Conservation (phyloP, 495 filamentous ascomycete genomes). For the Aspergillus bridgeri region DNA sequence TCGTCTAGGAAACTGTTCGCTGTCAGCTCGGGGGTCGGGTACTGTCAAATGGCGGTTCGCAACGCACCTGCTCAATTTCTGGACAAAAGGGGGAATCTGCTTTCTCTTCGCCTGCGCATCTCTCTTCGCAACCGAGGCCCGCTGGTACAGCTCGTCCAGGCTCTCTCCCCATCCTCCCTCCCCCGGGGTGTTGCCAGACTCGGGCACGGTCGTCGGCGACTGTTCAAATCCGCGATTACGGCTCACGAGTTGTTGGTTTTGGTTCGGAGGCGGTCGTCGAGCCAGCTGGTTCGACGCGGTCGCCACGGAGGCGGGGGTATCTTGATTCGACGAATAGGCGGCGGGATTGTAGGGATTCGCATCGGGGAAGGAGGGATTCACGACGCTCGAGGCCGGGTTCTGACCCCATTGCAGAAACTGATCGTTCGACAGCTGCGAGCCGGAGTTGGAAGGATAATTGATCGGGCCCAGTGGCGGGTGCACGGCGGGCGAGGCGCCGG, state of each 20-base stretch:
- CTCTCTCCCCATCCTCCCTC: conserved; percentile 59
- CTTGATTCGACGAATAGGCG: conserved; percentile 34
- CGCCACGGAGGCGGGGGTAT: conserved; percentile 42
- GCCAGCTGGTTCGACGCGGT: conserved; percentile 62
- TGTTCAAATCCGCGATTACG: conserved; percentile 41
- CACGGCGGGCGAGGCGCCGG: conserved; percentile 60
- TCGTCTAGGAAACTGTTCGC: conserved; percentile 81
- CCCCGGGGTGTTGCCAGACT: conserved; percentile 38
- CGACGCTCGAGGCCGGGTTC: conserved; percentile 33
- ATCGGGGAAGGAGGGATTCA: conserved; percentile 31
- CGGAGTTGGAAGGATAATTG: conserved; percentile 30
- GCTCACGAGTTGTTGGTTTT: conserved; percentile 45
- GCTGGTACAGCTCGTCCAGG: conserved; percentile 71
- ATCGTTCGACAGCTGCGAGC: conserved; percentile 46
- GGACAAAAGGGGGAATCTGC: conserved; percentile 95
- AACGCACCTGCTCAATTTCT: conserved; percentile 92
- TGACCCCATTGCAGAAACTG: conserved; percentile 56
- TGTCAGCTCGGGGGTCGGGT: conserved; percentile 21
- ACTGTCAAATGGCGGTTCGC: not conserved
- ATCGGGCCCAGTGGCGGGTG: conserved; percentile 43
- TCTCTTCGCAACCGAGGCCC: conserved; percentile 70
- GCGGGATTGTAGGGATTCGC: conserved; percentile 42
- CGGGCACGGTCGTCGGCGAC: conserved; percentile 47
- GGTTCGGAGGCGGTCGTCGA: conserved; percentile 57
- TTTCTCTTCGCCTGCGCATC: conserved; percentile 84